phyloP scores from a whole-genome alignment of 2,329 filamentous ascomycete genomes.

The Arthrocladium fulminans region DNA sequence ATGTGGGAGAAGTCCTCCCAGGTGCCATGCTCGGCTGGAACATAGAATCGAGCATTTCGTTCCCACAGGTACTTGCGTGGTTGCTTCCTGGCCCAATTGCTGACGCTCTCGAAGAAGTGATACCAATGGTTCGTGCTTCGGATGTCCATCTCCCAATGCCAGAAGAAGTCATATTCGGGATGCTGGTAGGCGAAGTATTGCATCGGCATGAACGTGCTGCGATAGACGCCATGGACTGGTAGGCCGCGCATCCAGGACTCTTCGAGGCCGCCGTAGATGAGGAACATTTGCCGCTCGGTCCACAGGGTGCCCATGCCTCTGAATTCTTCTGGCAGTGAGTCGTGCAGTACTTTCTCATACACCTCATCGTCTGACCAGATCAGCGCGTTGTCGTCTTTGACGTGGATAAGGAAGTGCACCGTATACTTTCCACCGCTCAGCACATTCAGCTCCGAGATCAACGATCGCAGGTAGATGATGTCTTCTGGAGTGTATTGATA shows the following conservation, averaged over 20 bases:
- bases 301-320: slow-evolving; percentile 80
- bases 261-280: slow-evolving; percentile 79
- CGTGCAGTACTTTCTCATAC: slow-evolving; percentile 62
- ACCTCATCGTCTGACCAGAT: slow-evolving; percentile 73
- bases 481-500: slow-evolving; percentile 71
- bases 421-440: slow-evolving; percentile 72
- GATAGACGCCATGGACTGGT: slow-evolving; percentile 84
- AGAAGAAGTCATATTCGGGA: slow-evolving; percentile 82
- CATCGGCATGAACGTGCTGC: slow-evolving; percentile 86
- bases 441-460: slow-evolving; percentile 70
- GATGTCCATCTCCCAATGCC: slow-evolving; percentile 94
- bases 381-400: slow-evolving; percentile 67
- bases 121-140: slow-evolving; percentile 85
- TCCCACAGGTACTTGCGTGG: slow-evolving; percentile 76
- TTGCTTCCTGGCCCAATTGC: slow-evolving; percentile 61
- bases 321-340: slow-evolving; percentile 71
- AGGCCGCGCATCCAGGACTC: slow-evolving; percentile 64
- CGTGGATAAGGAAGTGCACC: slow-evolving; percentile 75
- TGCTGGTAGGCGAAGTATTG: slow-evolving; percentile 86
- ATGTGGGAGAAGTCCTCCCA: slow-evolving; percentile 76
- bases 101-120: slow-evolving; percentile 60
- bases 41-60: slow-evolving; percentile 66
- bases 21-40: slow-evolving; percentile 64
- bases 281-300: slow-evolving; percentile 87
- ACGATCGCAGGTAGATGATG: slow-evolving; percentile 69